phyloP scores from a whole-genome alignment of 2,329 filamentous ascomycete species.

The Trichoderma sp. region DNA sequence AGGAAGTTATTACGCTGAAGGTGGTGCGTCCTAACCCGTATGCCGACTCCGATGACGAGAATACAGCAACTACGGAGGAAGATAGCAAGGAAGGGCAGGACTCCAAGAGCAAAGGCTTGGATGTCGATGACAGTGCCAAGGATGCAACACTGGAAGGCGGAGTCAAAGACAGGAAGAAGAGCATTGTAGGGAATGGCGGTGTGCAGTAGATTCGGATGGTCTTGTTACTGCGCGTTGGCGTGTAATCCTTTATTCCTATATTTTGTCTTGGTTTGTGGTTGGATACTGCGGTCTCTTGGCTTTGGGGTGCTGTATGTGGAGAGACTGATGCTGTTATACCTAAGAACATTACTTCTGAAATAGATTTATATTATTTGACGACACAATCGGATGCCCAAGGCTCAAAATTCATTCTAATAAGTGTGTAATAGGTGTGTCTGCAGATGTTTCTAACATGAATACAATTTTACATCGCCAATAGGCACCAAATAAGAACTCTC shows the following conservation, averaged over 20 bases:
- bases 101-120: conserved; percentile 34
- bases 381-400: too few relatives aligned
- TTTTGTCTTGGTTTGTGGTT: not conserved
- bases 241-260: not conserved
- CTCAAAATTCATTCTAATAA: not conserved
- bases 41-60: conserved; percentile 27
- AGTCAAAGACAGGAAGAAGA: conserved; percentile 35
- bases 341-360: not conserved
- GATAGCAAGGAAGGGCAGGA: not conserved
- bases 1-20: conserved; percentile 38
- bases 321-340: not conserved
- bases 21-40: conserved; percentile 42
- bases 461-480: too few relatives aligned
- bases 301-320: not conserved
- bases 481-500: too few relatives aligned
- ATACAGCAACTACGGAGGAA: conserved; percentile 24
- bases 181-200: conserved; percentile 33
- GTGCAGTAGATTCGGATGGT: not conserved
- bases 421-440: not conserved
- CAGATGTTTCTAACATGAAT: too few relatives aligned
- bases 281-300: not conserved
- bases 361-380: not conserved
- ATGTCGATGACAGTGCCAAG: conserved; percentile 47
- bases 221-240: not conserved
- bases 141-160: conserved; percentile 43